Conservation (phyloP, 2,329 filamentous ascomycete species). For the Cercospora sp. region DNA sequence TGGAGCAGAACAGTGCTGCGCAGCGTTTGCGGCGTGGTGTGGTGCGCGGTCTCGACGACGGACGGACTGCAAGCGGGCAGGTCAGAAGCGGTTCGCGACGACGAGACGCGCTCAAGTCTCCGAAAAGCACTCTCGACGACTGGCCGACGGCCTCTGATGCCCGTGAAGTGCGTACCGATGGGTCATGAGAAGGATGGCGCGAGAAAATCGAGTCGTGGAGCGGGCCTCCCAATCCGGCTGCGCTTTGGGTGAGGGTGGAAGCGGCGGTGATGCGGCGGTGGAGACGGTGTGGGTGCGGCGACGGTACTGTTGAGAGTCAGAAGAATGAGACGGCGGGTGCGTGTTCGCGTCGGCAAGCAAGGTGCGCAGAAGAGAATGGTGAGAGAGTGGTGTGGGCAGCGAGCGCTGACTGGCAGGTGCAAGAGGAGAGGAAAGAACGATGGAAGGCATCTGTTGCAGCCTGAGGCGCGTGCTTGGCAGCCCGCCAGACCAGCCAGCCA, state of each 20-base stretch:
- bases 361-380: constrained; percentile 4
- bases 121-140: constrained; percentile 5
- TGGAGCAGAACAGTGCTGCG: constrained; percentile 16
- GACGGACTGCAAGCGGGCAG: constrained; percentile 10
- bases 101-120: constrained; percentile 5
- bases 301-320: not conserved
- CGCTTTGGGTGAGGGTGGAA: constrained; percentile 6
- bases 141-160: not conserved
- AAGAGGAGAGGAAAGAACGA: constrained; percentile 6
- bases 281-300: constrained; percentile 4
- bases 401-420: constrained; percentile 2
- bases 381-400: constrained; percentile 1
- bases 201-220: constrained; percentile 13
- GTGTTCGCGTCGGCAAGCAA: not conserved
- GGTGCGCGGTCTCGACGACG: constrained; percentile 26
- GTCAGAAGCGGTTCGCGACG: constrained; percentile 20
- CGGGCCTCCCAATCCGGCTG: constrained; percentile 16
- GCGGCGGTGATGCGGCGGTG: constrained; percentile 9
- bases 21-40: constrained; percentile 16
- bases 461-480: not conserved
- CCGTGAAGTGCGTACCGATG: constrained; percentile 15
- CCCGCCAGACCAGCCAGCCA: not conserved
- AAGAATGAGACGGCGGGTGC: not conserved
- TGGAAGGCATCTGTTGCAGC: not conserved
- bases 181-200: constrained; percentile 22